A percentile compares a stretch with the other conserved stretches of the same genome.
phyloP scores from a whole-genome alignment of 2,329 filamentous ascomycete species.

The Fusarium heterosporum region DNA sequence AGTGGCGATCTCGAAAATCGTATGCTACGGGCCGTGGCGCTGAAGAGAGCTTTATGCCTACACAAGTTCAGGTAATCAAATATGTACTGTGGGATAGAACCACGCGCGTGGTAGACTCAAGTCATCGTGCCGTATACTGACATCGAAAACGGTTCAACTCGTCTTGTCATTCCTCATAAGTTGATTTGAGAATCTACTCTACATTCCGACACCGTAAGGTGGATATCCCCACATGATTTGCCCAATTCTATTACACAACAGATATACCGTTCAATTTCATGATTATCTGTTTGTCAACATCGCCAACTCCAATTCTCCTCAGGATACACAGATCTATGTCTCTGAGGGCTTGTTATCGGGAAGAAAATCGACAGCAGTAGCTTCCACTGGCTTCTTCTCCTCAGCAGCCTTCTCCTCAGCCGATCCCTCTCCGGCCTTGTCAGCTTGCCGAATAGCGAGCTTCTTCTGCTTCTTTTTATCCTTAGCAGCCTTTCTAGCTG shows the following conservation, averaged over 20 bases:
- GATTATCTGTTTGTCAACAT: constrained; percentile 1
- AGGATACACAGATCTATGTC: constrained; percentile 11
- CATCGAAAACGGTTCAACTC: constrained; percentile 27
- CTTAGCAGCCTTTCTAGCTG: constrained; percentile 64
- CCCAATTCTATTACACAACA: constrained; percentile 21
- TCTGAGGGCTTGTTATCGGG: constrained; percentile 37
- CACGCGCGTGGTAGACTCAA: not conserved
- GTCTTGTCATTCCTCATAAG: constrained; percentile 38
- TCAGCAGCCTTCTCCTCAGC: constrained; percentile 17
- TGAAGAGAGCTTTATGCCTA: not conserved
- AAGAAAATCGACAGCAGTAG: constrained; percentile 36
- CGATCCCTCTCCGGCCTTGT: constrained; percentile 28
- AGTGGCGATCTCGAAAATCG: not conserved
- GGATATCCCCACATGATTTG: constrained; percentile 21
- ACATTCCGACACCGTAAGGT: constrained; percentile 24
- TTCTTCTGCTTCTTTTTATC: constrained; percentile 62
- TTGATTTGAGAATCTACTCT: constrained; percentile 44
- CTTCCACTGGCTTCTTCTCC: constrained; percentile 38
- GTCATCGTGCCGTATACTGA: constrained; percentile 16
- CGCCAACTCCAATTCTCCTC: constrained; percentile 6
- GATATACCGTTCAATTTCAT: constrained; percentile 15
- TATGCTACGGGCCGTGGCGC: not conserved
- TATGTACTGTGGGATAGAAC: not conserved
- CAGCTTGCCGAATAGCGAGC: constrained; percentile 42
- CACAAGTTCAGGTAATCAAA: not conserved